Evolutionary conservation across 257 asterid species (phyloP), one percentile per base, ranked within the genome.

Genomic region (Penstemon newberryi): DNA sequence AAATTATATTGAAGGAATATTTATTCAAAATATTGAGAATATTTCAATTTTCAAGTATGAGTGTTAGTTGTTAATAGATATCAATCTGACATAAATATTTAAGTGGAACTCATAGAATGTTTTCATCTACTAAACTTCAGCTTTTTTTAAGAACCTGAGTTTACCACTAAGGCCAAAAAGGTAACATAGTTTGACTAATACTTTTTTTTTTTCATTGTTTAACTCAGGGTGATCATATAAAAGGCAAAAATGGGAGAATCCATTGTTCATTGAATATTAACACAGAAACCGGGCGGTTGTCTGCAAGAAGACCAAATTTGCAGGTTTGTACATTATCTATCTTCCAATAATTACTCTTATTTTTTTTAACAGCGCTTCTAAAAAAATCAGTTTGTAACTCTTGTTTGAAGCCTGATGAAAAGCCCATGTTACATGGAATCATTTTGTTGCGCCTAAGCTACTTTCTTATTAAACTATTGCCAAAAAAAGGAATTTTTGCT

Each of bases 261-360:
- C 99, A 91, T 80, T 94, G 98, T 77, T 94, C 99, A 41, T 85
- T 94, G 69, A 94, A 94, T 82, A 89, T 94, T 69, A 94, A 94
- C 83, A 94, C 99, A 5, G 99, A 94, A 85, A 94, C 99, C 46
- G 99, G 99, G 56, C 83, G 96, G 69, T 80, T 94, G 66, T 94
- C 99, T 77, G 99, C 98, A 37, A 87, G 99, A 81, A 84, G 99
- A 68, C 99, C 99, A 66, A 94, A 94, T 89, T 86, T 94, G 83
- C 99, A 94, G 99, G 99, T 94, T 67, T 63, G 66, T 63, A 47
- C 54, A 12, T 66, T 66, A 7, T 9, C 55, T 61, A 37, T 53
- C 52, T 69, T 62, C 50, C 55, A 53, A 4, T 42, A n/a, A 7
- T 46, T 44, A 60, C 38, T 57, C 47, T 13, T 25, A 36, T n/a